Base-by-base conservation (phyloP, 2,329 filamentous ascomycete genomes). In the Talaromyces sp. region DNA sequence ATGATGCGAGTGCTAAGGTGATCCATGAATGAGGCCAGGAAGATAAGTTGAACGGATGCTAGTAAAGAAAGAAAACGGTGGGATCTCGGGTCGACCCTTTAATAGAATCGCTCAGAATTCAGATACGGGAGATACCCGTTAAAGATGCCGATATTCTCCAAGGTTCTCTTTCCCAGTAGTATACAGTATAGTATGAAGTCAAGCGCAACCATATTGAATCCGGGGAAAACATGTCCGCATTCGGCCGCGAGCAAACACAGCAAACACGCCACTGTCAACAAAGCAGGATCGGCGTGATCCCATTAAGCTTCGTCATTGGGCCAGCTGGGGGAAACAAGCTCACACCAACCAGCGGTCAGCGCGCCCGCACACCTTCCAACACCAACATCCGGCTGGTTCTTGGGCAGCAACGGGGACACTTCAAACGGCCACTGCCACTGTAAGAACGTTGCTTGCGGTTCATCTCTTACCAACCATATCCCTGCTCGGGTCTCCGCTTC, bases 221-320 rank as follows among this genome's bases (percentile, higher is more conserved):
- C n/a, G 13, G 16, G 43, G 43, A 46, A 36, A 36, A 11, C 6
- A 16, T 35, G 20, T 16, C 43, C 43, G 43, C 36, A 35, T 46
- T 46, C 17, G 14, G 43, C 33, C 10, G 11, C 27, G 27, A 24
- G 32, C 29, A 1, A 11, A 14, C 20, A 29, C 16, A 10, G 33
- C n/a, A 20, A 43, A 43, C 40, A 45, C 32, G 33, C 19, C 9
- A 46, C 42, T n/a, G 16, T 27, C n/a, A 33, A 19, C 16, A 19
- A 39, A 10, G 32, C 32, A 19, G 20, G 43, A 46, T 46, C 43
- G 30, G 30, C 46, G 46, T 49, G 46, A 49, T 22, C 29, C 27
- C 7, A 27, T 32, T 20, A n/a, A 52, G 50, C 50, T 48, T 11
- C 33, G 36, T 55, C 44, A 55, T 55, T 55, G 53, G 53, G 19